These are phyloP conservation scores for Artemisia tridentata DNA, from an alignment of 129 eudicot species.

Conservation along the genomic window DNA sequence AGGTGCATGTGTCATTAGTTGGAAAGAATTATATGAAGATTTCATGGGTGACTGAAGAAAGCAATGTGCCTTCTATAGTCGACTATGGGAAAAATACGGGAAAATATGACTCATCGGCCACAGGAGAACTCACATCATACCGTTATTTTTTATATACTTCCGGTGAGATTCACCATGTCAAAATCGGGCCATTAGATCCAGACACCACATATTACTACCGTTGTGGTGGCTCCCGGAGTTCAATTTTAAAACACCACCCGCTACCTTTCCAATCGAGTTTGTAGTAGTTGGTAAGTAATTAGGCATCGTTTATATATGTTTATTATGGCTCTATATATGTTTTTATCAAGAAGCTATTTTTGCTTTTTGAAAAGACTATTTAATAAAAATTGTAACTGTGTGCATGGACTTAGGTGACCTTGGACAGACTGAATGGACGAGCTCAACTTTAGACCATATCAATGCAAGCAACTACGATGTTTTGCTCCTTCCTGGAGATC, in stretches of 20 bases:
- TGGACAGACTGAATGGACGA: slow-evolving; percentile 92
- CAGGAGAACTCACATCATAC: slow-evolving; percentile 60
- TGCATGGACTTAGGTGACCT: slow-evolving; percentile 57
- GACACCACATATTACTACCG: slow-evolving; percentile 68
- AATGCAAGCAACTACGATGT: slow-evolving; percentile 60
- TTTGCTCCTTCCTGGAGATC: slow-evolving; percentile 72
- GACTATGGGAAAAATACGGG: slow-evolving; percentile 62
- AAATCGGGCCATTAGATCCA: slow-evolving; percentile 71
- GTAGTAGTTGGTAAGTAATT: slow-evolving; percentile 61
- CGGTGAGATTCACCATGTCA: slow-evolving; percentile 65
- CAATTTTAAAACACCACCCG: slow-evolving; percentile 65
- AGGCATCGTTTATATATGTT: background rate
- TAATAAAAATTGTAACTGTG: no score
- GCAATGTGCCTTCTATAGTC: slow-evolving; percentile 41
- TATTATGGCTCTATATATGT: no score
- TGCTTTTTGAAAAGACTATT: no score
- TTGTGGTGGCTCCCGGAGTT: slow-evolving; percentile 75
- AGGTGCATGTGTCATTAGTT: slow-evolving; percentile 83
- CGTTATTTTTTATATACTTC: slow-evolving; percentile 57
- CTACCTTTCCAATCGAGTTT: slow-evolving; percentile 65
- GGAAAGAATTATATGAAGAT: slow-evolving; percentile 58
- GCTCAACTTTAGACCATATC: slow-evolving; percentile 57
- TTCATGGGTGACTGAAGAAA: slow-evolving; percentile 59
- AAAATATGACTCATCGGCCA: slow-evolving; percentile 46
- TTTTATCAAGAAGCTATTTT: no score